These are phyloP conservation scores for Massarina eburnea DNA, from an alignment of 2,329 filamentous ascomycete species.

Conservation along the genomic window DNA sequence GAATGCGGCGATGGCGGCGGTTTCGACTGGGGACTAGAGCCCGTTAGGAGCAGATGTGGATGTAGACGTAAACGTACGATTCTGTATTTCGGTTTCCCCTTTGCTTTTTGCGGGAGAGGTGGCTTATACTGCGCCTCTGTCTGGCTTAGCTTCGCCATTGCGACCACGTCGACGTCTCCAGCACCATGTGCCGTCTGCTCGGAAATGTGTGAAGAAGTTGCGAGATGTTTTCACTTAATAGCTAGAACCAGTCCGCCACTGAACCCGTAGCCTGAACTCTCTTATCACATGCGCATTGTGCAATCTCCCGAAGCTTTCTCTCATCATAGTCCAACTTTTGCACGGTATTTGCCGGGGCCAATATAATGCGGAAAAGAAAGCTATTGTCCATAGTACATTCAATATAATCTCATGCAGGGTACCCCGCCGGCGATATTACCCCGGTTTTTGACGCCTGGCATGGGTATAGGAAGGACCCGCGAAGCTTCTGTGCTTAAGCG, in stretches of 20 bases:
- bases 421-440: conserved; percentile 1
- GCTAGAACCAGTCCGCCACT: background rate
- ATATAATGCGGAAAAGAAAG: background rate
- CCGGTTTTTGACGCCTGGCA: no score
- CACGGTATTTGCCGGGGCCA: background rate
- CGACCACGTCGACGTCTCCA: background rate
- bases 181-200: background rate
- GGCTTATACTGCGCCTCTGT: background rate
- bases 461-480: background rate
- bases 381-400: conserved; percentile 4
- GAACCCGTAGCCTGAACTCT: background rate
- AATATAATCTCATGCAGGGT: conserved; percentile 10
- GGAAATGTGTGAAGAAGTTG: background rate
- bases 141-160: conserved; percentile 4
- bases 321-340: no score
- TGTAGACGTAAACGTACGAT: background rate
- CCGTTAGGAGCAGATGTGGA: background rate
- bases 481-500: background rate
- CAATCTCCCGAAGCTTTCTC: no score
- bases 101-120: background rate
- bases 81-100: background rate
- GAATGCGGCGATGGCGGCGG: background rate
- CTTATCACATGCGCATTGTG: background rate
- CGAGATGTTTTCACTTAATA: background rate
- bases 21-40: conserved; percentile 3